Base-by-base conservation (phyloP, 129 eudicot species). In the Flaveria trinervia region DNA sequence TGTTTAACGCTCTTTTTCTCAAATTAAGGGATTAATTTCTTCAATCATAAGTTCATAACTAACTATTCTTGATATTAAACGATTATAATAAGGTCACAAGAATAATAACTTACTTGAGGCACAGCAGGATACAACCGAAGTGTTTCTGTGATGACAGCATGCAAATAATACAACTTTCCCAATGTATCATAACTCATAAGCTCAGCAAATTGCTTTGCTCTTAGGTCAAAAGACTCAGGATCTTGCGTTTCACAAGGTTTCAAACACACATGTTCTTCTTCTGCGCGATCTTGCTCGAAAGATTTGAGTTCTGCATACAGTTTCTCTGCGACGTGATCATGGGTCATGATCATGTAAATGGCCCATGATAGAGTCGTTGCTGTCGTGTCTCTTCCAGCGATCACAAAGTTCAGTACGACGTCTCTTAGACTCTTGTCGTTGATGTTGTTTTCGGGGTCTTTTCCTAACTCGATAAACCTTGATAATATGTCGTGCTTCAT, bases 341-440 rank as follows among this genome's bases (percentile, higher is more conserved):
- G 86, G 16, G 76, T 83, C 89, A 87, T 86, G 59, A 89, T 80
- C 97, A 94, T 91, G 92, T 94, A 89, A 55, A 89, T 81, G 28
- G 90, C 99, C 99, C 99, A 94, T 11, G 97, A 81, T n/a, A 94
- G 97, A 28, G 97, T 94, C 28, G 97, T 86, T 12, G 99, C 99
- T 8, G 99, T 94, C 5, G 99, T 94, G 79, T 94, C 99, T 14
- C 99, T 87, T 17, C 99, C 99, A 5, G 99, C 99, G 23, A 94
- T 94, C 60, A 94, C 97, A 71, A 94, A 94, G 83, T 94, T 94
- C 23, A 94, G 76, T 52, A 91, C 97, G 17, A 94, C 77, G 72
- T 94, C 99, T 83, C 99, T 89, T 16, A 94, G 89, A 88, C 97
- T 94, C 60, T 94, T 94, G 77, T 94, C 96, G 11, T 88, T 84